Evolutionary conservation across 257 asterid species (phyloP).

Genomic region (Avicennia marina): DNA sequence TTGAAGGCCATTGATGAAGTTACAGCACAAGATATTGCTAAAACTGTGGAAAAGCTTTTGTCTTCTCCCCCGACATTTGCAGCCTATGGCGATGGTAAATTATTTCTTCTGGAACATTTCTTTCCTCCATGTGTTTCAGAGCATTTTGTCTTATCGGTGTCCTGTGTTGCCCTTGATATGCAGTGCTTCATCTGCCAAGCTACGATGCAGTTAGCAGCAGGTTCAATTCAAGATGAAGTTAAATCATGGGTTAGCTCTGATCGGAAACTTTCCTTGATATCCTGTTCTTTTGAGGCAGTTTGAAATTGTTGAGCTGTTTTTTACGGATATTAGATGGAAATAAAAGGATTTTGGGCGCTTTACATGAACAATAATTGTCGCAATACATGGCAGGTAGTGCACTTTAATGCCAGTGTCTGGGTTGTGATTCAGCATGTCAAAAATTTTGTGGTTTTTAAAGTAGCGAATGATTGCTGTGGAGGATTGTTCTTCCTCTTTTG

Average conservation of each 20-base stretch:
- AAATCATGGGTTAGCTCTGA: no score
- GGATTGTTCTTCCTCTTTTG: no score
- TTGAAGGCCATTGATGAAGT: constrained; percentile 61
- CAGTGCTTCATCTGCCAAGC: constrained; percentile 78
- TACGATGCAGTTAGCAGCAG: constrained; percentile 53
- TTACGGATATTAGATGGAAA: background rate
- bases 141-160: background rate
- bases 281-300: no score
- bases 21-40: constrained; percentile 48
- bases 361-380: no score
- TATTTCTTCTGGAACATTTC: background rate
- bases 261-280: no score
- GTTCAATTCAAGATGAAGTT: constrained; percentile 31
- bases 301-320: no score
- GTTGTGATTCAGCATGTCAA: no score
- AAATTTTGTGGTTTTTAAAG: no score
- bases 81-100: constrained; percentile 81
- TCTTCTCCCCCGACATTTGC: constrained; percentile 88
- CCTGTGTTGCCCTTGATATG: background rate
- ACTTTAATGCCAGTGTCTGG: no score
- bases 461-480: no score
- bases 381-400: no score
- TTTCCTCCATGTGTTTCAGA: background rate
- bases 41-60: constrained; percentile 44
- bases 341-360: no score